Base-by-base conservation (phyloP, 441 rosid species). In the Populus hybrid region DNA sequence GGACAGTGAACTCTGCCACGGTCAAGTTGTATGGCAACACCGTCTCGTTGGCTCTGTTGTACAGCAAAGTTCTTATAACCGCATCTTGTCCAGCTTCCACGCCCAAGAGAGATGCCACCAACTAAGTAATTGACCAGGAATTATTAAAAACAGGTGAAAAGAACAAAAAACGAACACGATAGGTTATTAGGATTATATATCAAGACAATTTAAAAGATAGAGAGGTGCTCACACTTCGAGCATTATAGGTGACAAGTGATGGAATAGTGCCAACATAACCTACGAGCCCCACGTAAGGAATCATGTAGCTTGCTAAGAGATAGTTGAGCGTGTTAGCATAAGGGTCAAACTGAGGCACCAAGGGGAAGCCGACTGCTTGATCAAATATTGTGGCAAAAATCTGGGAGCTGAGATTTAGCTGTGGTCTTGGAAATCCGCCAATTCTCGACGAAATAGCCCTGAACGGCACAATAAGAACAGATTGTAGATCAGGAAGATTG, bases 31-130 rank as follows among this genome's bases (percentile, higher is more conserved):
- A 91, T 0, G 93, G 91, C 6, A 10, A 12, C 72, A 93, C 92
- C 42, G 7, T 79, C 78, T 0, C 31, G 31, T 29, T 29, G 31
- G 31, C 31, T 29, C 31, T 29, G 31, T 29, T 3, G 31, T 29
- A 29, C 31, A 91, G 79, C 10, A 86, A 73, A 4, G 90, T 69
- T 79, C 95, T 75, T 70, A 87, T 26, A 1, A 84, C 89, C 9
- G 85, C 91, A 73, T 93, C 97, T 78, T 93, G 94, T 67, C 91
- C 94, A 0, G 93, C 56, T 75, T 93, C 93, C 78, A 88, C 89
- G 0, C 92, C 95, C 78, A 87, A 75, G 6, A 93, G 83, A 3
- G 80, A 75, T 0, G 89, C 87, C 9, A 89, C 92, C 71, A 91
- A 3, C 31, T 29, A 3, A 29, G 31, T 29, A 29, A 29, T 29